Base-by-base conservation (phyloP, 2,329 filamentous ascomycete species). In the Mollisia scopiformis region DNA sequence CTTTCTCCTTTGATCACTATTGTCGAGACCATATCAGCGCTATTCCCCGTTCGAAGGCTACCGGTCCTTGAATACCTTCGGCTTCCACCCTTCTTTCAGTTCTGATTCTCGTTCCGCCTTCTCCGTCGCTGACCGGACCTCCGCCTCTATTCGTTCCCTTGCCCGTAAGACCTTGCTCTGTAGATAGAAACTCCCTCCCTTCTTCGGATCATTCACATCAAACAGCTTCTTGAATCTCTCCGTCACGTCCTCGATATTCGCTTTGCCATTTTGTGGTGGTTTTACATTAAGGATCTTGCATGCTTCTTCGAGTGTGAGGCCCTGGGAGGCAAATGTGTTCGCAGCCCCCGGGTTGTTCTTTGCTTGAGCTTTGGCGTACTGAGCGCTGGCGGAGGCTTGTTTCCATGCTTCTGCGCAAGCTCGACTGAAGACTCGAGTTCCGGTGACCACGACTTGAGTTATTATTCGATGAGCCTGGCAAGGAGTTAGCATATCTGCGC, bases 231-330 rank as follows among this genome's bases (percentile, higher is more conserved):
- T 98, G 83, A 98, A 99, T 57, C 93, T 85, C 69, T 90, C 87
- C 78, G 90, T 88, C 58, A 97, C 88, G 67, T 89, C 84, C 70
- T 93, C 91, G 75, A 93, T 80, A 74, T 93, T 90, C 62, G 89
- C 84, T 74, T 92, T 84, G 49, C 91, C 92, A 63, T 83, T 85
- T 75, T 90, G 85, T 1, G 94, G 93, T 37, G 93, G 92, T 76
- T 94, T 92, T 69, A 99, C 93, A 76, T 99, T 96, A 65, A 99
- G 85, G 73, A 99, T 97, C 78, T 93, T 92, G 85, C 93, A 98
- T 57, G 95, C 95, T 82, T 99, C 95, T 69, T 97, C 92, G 72
- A 99, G 88, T 8, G 93, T 95, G 77, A 98, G 89, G 74, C 93
- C 91, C 5, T 86, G 85, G 70, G 61, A 83, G 63, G 84, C 83